Conservation (phyloP, 2,329 filamentous ascomycete genomes). For the Claviceps maximensis region DNA sequence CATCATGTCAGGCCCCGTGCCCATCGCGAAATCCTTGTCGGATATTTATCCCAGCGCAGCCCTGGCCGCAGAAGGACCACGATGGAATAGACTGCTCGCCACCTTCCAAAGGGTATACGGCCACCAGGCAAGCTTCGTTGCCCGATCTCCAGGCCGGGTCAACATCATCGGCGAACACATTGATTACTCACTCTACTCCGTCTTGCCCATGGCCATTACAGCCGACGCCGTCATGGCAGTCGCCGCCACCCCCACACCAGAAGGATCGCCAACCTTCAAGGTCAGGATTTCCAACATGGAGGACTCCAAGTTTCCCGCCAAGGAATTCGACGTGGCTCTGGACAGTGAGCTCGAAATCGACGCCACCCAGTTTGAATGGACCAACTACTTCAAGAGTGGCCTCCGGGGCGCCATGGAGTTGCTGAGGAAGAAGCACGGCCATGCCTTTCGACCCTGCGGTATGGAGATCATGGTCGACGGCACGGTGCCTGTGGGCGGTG, state of each 20-base stretch:
- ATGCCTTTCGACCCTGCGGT: conserved; percentile 49
- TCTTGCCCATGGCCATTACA: conserved; percentile 88
- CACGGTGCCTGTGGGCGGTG: conserved; percentile 81
- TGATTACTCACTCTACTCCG: conserved; percentile 94
- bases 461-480: conserved; percentile 89
- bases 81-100: conserved; percentile 64
- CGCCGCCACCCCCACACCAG: conserved; percentile 35
- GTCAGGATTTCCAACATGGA: conserved; percentile 74
- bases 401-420: conserved; percentile 69
- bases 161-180: conserved; percentile 99
- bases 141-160: conserved; percentile 83
- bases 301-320: conserved; percentile 58
- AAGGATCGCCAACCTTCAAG: conserved; percentile 40
- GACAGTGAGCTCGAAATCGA: conserved; percentile 64
- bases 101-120: conserved; percentile 61
- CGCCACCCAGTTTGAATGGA: conserved; percentile 78
- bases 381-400: conserved; percentile 96
- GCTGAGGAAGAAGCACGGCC: conserved; percentile 52
- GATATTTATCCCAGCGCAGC: conserved; percentile 76
- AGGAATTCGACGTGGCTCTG: conserved; percentile 58
- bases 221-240: conserved; percentile 86
- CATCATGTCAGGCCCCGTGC: conserved; percentile 47
- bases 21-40: conserved; percentile 58
- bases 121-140: conserved; percentile 62
- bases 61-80: conserved; percentile 48